These are phyloP conservation scores for Rosa multiflora DNA, from an alignment of 306 rosid genomes.

Conservation along the genomic window DNA sequence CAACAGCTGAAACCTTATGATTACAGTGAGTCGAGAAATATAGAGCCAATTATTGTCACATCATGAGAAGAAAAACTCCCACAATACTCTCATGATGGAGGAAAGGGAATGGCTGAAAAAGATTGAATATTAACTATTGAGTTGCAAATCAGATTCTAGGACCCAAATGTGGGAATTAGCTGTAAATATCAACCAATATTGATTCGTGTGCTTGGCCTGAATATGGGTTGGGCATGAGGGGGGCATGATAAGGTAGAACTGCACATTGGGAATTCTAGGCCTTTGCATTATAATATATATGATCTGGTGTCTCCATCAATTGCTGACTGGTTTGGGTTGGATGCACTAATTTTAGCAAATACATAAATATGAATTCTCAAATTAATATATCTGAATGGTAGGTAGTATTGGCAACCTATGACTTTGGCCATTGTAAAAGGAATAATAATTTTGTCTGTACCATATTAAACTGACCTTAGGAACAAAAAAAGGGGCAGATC, in stretches of 20 bases:
- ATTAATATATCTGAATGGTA: not conserved
- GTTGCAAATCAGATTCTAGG: not conserved
- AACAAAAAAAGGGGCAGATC: slow-evolving; percentile 72
- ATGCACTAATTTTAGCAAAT: not conserved
- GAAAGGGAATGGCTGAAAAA: too few species aligned
- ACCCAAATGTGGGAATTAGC: not conserved
- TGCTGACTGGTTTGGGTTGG: not conserved
- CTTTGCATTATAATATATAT: too few species aligned
- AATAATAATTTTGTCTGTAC: not conserved
- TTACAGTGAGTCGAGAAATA: not conserved
- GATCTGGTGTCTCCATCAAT: not conserved
- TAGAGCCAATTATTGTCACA: not conserved
- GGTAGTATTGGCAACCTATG: slow-evolving; percentile 2
- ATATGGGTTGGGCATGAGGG: not conserved
- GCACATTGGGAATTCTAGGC: not conserved
- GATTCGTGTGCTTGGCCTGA: not conserved
- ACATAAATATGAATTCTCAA: not conserved
- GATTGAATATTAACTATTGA: not conserved
- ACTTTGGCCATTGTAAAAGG: not conserved
- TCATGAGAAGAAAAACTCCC: not conserved
- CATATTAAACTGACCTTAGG: slow-evolving; percentile 71
- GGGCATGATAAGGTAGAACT: not conserved
- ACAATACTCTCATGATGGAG: not conserved
- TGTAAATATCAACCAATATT: not conserved
- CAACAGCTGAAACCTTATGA: not conserved